Conservation (phyloP, 768 basidiomycete genomes). For the Boletus barrowsii region DNA sequence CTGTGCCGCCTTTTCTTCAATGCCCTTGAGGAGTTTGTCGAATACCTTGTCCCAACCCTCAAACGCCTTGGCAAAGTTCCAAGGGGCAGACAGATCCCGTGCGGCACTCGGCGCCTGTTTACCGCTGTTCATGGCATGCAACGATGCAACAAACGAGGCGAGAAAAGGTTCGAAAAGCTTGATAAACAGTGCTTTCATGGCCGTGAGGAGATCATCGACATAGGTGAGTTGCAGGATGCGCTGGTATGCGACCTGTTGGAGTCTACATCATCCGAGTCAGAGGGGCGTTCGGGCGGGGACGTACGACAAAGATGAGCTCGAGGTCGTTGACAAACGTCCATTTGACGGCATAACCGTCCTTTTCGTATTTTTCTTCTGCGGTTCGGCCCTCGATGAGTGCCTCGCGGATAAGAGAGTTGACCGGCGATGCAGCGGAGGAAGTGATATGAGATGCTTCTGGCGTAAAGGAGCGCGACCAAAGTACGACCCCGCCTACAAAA, state of each 20-base stretch:
- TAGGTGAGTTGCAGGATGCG: slow-evolving; percentile 94
- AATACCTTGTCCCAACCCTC: slow-evolving; percentile 82
- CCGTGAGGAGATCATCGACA: slow-evolving; percentile 80
- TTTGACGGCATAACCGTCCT: slow-evolving; percentile 89
- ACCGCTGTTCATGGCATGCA: slow-evolving; percentile 58
- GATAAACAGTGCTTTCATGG: slow-evolving; percentile 82
- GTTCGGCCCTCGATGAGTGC: slow-evolving; percentile 89
- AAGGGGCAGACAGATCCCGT: slow-evolving; percentile 40
- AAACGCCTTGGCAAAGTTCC: slow-evolving; percentile 70
- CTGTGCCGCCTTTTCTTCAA: slow-evolving; percentile 75
- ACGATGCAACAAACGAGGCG: slow-evolving; percentile 75
- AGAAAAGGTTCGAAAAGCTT: slow-evolving; percentile 85
- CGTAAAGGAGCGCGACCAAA: slow-evolving; percentile 95
- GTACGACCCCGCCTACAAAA: slow-evolving; percentile 75
- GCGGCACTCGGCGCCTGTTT: slow-evolving; percentile 36
- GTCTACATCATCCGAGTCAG: no score
- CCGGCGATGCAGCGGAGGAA: slow-evolving; percentile 71
- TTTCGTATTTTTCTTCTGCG: slow-evolving; percentile 82
- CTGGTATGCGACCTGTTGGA: slow-evolving; percentile 84
- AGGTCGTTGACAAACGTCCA: slow-evolving; percentile 96
- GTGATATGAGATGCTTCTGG: slow-evolving; percentile 73
- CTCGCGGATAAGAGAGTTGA: slow-evolving; percentile 86
- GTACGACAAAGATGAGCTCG: slow-evolving; percentile 93
- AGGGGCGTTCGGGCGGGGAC: slow-evolving; percentile 26
- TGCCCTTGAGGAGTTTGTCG: slow-evolving; percentile 65